These are phyloP conservation scores for Penicillium sp. DNA, from an alignment of 2,329 filamentous ascomycete species.

Conservation along the genomic window DNA sequence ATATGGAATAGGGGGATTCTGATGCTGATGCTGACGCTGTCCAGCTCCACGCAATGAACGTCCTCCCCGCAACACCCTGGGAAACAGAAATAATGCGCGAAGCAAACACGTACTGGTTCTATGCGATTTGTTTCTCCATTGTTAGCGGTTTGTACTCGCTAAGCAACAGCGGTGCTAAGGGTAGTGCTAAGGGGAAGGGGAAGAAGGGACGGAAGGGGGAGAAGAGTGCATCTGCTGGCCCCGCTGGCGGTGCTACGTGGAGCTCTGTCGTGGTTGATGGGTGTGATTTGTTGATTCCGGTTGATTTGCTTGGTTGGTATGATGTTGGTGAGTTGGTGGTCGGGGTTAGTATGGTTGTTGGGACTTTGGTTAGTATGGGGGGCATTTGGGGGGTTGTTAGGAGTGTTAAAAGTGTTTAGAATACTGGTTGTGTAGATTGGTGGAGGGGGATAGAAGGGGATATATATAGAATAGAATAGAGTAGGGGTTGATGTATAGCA, in stretches of 20 bases:
- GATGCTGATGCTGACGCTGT: no score
- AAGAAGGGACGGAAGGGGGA: constrained; percentile 29
- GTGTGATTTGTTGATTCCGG: constrained; percentile 68
- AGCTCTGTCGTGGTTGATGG: constrained; percentile 60
- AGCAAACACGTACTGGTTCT: constrained; percentile 72
- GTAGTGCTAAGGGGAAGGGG: constrained; percentile 26
- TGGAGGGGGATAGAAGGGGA: background rate
- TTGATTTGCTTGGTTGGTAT: constrained; percentile 65
- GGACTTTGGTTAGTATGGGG: constrained; percentile 63
- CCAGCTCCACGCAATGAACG: constrained; percentile 55
- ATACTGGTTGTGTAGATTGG: no score
- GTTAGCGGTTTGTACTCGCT: constrained; percentile 33
- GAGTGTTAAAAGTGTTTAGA: no score
- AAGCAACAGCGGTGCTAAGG: constrained; percentile 17
- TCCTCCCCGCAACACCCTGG: constrained; percentile 48
- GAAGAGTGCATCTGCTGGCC: constrained; percentile 8
- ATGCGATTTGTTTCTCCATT: constrained; percentile 60
- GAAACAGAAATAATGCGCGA: constrained; percentile 59
- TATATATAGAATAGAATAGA: no score
- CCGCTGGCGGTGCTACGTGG: constrained; percentile 42
- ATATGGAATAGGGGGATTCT: no score
- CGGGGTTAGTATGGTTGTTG: constrained; percentile 63
- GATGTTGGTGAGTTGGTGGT: constrained; percentile 56
- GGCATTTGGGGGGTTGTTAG: constrained; percentile 60
- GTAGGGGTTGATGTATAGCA: no score